Conservation (phyloP, 768 basidiomycete genomes). For the Paxillus ammoniavirescens region DNA sequence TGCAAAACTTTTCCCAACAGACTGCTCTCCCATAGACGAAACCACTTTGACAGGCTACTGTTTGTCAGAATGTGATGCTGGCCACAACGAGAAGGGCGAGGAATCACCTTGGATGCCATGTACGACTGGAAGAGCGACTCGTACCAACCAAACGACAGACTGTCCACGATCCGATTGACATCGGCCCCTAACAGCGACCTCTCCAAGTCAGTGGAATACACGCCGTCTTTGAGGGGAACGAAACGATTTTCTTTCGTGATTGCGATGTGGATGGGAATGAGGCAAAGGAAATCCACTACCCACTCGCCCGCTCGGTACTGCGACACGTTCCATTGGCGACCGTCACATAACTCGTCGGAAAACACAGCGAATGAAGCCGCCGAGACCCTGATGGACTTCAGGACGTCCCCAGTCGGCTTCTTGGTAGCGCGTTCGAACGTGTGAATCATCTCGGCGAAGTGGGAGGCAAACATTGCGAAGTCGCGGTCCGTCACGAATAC, state of each 20-base stretch:
- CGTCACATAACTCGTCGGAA: slow-evolving; percentile 9
- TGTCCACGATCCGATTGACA: slow-evolving; percentile 48
- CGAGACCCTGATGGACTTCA: slow-evolving; percentile 38
- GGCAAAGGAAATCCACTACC: slow-evolving; percentile 52
- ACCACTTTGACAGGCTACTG: slow-evolving; percentile 54
- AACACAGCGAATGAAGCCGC: slow-evolving; percentile 32
- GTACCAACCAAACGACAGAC: slow-evolving; percentile 53
- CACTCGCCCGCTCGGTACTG: slow-evolving; percentile 53
- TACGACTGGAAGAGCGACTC: slow-evolving; percentile 59
- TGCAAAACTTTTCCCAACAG: slow-evolving; percentile 53
- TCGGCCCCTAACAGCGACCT: slow-evolving; percentile 51
- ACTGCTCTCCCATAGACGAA: slow-evolving; percentile 62
- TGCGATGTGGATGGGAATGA: slow-evolving; percentile 59
- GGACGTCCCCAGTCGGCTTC: slow-evolving; percentile 49
- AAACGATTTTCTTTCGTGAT: slow-evolving; percentile 55
- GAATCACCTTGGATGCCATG: slow-evolving; percentile 45
- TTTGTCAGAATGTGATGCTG: neutral
- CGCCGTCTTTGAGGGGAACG: slow-evolving; percentile 52
- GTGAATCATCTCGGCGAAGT: slow-evolving; percentile 46
- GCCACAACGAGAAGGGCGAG: neutral
- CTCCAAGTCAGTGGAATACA: slow-evolving; percentile 45
- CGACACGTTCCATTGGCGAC: slow-evolving; percentile 32
- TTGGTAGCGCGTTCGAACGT: slow-evolving; percentile 47
- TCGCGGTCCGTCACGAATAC: slow-evolving; percentile 43
- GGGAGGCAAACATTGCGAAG: slow-evolving; percentile 34